These are phyloP conservation scores for Biscogniauxia mediterranea DNA, from an alignment of 2,329 filamentous ascomycete species.

Conservation along the genomic window DNA sequence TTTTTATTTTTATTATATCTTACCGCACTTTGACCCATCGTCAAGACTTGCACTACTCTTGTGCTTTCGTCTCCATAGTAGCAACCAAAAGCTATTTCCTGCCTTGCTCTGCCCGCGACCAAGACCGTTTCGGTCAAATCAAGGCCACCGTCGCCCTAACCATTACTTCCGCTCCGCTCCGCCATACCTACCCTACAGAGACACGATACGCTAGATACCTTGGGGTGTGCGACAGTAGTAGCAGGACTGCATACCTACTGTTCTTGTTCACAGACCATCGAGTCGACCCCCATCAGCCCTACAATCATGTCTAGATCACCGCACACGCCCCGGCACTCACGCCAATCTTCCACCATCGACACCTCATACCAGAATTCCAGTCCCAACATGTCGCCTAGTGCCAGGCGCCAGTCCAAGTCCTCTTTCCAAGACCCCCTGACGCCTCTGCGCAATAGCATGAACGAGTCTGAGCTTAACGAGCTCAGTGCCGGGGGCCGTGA, in stretches of 20 bases:
- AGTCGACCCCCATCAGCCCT: background rate
- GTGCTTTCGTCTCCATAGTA: background rate
- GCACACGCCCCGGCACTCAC: slow-evolving; percentile 58
- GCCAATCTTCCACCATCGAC: slow-evolving; percentile 56
- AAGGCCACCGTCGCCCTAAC: background rate
- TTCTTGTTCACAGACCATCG: background rate
- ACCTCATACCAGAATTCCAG: slow-evolving; percentile 35
- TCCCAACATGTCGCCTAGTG: slow-evolving; percentile 43
- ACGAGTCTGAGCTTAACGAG: slow-evolving; percentile 48
- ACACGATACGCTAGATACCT: background rate
- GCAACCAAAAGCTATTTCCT: background rate
- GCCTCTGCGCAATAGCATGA: slow-evolving; percentile 46
- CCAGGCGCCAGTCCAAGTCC: slow-evolving; percentile 50
- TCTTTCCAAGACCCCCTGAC: slow-evolving; percentile 50
- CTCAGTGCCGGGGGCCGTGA: slow-evolving; percentile 43
- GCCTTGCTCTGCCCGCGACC: background rate
- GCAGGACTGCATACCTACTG: background rate
- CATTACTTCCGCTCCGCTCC: too few relatives aligned
- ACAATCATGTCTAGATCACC: slow-evolving; percentile 46
- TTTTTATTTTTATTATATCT: background rate
- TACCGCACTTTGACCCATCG: background rate
- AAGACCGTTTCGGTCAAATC: background rate
- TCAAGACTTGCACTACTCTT: background rate
- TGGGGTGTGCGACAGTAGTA: background rate
- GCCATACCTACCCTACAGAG: too few relatives aligned